Percentiles rank a stretch among this genome's conserved stretches.
Conservation (phyloP, 2,329 filamentous ascomycete genomes). For the Fusarium scirpi region DNA sequence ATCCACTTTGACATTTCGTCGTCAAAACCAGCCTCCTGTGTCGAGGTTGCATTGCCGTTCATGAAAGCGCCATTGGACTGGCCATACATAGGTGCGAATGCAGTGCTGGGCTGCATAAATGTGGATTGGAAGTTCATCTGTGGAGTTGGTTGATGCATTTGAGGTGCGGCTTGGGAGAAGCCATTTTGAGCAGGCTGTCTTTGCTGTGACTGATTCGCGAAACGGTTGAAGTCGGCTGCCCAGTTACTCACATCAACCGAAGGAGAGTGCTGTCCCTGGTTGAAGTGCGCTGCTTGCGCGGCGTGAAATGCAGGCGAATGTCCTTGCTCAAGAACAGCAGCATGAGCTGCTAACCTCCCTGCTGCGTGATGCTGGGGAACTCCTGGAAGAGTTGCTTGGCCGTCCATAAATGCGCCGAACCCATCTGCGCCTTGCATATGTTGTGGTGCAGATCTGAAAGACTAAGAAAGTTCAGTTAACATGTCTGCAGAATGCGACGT, state of each 20-base stretch:
- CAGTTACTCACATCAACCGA: slow-evolving; percentile 48
- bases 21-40: slow-evolving; percentile 54
- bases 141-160: slow-evolving; percentile 43
- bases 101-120: slow-evolving; percentile 47
- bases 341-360: slow-evolving; percentile 51
- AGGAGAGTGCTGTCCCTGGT: slow-evolving; percentile 40
- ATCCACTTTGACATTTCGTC: slow-evolving; percentile 58
- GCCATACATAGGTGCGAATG: slow-evolving; percentile 49
- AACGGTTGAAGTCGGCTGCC: slow-evolving; percentile 55
- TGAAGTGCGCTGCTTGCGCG: slow-evolving; percentile 42
- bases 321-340: slow-evolving; percentile 49
- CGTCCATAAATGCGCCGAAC: slow-evolving; percentile 54
- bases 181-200: slow-evolving; percentile 38
- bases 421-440: slow-evolving; percentile 47
- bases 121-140: slow-evolving; percentile 49
- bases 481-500: neutral
- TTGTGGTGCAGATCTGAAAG: slow-evolving; percentile 52
- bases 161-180: slow-evolving; percentile 39
- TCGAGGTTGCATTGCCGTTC: slow-evolving; percentile 37
- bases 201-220: slow-evolving; percentile 46
- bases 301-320: slow-evolving; percentile 42
- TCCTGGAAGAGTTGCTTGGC: slow-evolving; percentile 45
- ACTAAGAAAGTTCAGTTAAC: slow-evolving; percentile 35
- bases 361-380: slow-evolving; percentile 52
- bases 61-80: slow-evolving; percentile 45